Evolutionary conservation across 352 stramenopile species (phyloP), one percentile per base, ranked within the genome.

Genomic region (Globisporangium okanoganense): DNA sequence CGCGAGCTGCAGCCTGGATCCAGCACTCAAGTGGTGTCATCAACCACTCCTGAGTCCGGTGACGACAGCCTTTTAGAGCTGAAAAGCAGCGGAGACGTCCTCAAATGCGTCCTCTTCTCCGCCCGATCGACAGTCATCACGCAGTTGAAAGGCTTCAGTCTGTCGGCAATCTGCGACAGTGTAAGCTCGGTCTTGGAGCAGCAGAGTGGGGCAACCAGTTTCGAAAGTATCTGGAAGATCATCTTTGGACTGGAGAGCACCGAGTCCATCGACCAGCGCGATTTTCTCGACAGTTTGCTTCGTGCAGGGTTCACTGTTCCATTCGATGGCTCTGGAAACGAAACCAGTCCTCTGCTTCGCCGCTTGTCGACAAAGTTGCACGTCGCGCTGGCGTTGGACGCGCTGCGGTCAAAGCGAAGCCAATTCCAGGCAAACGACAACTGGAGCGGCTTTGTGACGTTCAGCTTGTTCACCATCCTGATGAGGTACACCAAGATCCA

Each of bases 381-480:
- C 3, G 45, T 88, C 0, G 70, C 76, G 0, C 47, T 92, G 9
- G 58, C 59, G 0, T 45, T 90, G 7, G 79, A 92, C 65, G 58
- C 63, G 2, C 35, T 92, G 12, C 70, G 76, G 25, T 36, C 52
- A 18, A 66, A 87, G 49, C 66, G 60, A 13, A 58, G 61, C 14
- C 24, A 60, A 12, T 22, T 35, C 0, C 56, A 62, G n/a, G 48
- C 63, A 14, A 71, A 73, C 45, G 58, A 69, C n/a, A 58, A 48
- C 16, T 58, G 31, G 7, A 50, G 43, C 24, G 55, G 43, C 0
- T 29, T 52, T 16, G 70, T 75, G 27, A 71, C 51, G 20, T 87
- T 82, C 33, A 78, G 70, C 25, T 45, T 88, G 9, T 86, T 88
- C 27, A 72, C 61, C 0, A 45, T 86, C 10, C 54, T 90, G 27